Evolutionary conservation across 2,329 filamentous ascomycete species (phyloP).

Genomic region (Pseudonectria buxi): DNA sequence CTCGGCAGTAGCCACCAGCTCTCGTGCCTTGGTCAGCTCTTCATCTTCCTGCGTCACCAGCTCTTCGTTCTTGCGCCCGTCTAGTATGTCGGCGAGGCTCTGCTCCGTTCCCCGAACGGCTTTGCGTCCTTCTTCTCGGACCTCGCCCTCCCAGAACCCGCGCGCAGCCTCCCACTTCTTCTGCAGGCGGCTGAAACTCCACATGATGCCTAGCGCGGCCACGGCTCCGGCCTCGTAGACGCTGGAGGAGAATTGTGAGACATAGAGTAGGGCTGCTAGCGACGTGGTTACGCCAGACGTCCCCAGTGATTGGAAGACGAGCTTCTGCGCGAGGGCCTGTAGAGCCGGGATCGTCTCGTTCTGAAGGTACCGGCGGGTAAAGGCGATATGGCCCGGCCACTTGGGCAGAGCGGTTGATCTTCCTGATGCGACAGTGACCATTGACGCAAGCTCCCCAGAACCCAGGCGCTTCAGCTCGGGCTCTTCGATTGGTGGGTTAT

Average conservation of each 20-base stretch:
- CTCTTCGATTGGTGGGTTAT: slow-evolving; percentile 1
- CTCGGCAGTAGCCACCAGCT: slow-evolving; percentile 43
- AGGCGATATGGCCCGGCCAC: slow-evolving; percentile 71
- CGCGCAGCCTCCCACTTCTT: slow-evolving; percentile 56
- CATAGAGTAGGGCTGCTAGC: slow-evolving; percentile 50
- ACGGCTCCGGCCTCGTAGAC: slow-evolving; percentile 57
- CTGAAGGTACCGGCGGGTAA: slow-evolving; percentile 60
- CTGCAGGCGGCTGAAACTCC: slow-evolving; percentile 54
- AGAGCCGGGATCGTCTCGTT: slow-evolving; percentile 62
- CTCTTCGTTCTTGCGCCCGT: slow-evolving; percentile 20
- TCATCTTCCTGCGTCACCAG: slow-evolving; percentile 19
- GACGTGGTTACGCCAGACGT: slow-evolving; percentile 58
- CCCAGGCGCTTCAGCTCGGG: slow-evolving; percentile 14
- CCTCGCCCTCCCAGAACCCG: slow-evolving; percentile 57
- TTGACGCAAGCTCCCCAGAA: slow-evolving; percentile 18
- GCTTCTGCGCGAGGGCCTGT: slow-evolving; percentile 64
- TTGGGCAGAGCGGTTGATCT: slow-evolving; percentile 28
- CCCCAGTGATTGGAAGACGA: slow-evolving; percentile 68
- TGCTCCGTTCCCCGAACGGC: slow-evolving; percentile 51
- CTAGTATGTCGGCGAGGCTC: slow-evolving; percentile 43
- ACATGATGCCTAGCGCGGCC: slow-evolving; percentile 53
- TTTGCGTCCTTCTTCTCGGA: slow-evolving; percentile 60
- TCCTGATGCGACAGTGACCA: slow-evolving; percentile 14
- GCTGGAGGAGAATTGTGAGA: slow-evolving; percentile 45
- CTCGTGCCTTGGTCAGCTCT: slow-evolving; percentile 34